Base-by-base conservation (phyloP, 345 rosid species). In the Trapa bicornis region DNA sequence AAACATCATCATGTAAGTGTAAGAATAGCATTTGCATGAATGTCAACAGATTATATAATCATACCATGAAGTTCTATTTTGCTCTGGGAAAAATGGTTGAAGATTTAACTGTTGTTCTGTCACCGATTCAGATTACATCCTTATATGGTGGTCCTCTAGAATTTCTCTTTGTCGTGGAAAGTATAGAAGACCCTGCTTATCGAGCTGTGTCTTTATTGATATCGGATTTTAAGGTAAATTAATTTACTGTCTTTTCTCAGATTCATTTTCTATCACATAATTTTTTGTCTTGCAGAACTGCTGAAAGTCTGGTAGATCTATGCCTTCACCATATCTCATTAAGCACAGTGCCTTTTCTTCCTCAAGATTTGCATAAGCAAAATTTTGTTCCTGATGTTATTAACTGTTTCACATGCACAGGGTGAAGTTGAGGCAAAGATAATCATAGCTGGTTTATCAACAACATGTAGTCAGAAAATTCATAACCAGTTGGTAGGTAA, bases 391-490 rank as follows among this genome's bases (percentile, higher is more conserved):
- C 48, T 72, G 35, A 67, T 33, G 48, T 67, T 14, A 7, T 15
- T 75, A 65, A 69, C 48, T 74, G 47, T 71, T 75, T 71, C 11
- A 64, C 70, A 47, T 75, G 65, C 66, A 71, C 89, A 94, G 99
- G 96, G 84, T 85, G 79, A 85, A 54, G 77, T 94, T 64, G 96
- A 89, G 39, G 87, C 87, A 65, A 85, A 78, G 80, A 65, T 91
- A 75, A 73, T 94, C 61, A 82, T 94, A 61, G 97, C 99, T 74
- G 96, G 96, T 73, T 77, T 86, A 41, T 87, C 99, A 67, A 89
- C 96, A 47, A 89, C 96, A 48, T 94, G 97, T 74, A 94, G 99
- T 80, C 99, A 94, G 96, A 94, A 94, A 80, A 84, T 94, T 76
- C 93, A 94, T 82, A 94, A 94, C 69, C 99, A 94, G 74, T 74